These are phyloP conservation scores for Knufia petricola DNA, from an alignment of 2,329 filamentous ascomycete species.

Conservation along the genomic window DNA sequence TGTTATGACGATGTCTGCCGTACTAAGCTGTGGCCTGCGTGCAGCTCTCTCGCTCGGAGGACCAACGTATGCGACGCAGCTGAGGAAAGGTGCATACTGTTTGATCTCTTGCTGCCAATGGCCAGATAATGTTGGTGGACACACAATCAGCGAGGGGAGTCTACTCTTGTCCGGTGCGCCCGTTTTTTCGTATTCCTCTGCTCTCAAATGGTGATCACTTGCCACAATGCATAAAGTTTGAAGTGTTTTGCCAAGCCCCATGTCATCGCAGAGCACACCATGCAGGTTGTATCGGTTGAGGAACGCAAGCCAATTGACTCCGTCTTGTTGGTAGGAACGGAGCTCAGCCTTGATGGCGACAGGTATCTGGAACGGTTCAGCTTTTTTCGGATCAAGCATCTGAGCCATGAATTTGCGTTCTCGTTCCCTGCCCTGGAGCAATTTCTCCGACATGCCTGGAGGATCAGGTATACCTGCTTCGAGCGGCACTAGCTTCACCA, in stretches of 20 bases:
- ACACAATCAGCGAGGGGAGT: conserved; percentile 87
- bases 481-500: conserved; percentile 92
- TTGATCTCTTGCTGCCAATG: conserved; percentile 99
- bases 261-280: conserved; percentile 96
- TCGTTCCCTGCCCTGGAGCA: conserved; percentile 81
- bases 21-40: conserved; percentile 58
- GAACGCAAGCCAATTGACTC: conserved; percentile 97
- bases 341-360: conserved; percentile 95
- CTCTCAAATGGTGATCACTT: conserved; percentile 88
- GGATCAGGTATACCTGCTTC: conserved; percentile 97
- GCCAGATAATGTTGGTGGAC: conserved; percentile 87
- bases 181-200: conserved; percentile 80
- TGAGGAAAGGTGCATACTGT: conserved; percentile 88
- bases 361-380: conserved; percentile 85
- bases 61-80: conserved; percentile 81
- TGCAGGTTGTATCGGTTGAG: conserved; percentile 97
- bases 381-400: conserved; percentile 92
- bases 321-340: conserved; percentile 94
- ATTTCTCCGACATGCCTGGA: conserved; percentile 76
- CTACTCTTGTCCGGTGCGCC: conserved; percentile 65
- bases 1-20: conserved; percentile 88
- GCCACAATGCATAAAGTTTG: conserved; percentile 97
- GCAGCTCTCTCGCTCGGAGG: conserved; percentile 69
- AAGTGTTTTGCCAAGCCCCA: conserved; percentile 95
- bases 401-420: conserved; percentile 96